These are phyloP conservation scores for Microcyclosporella mali DNA, from an alignment of 2,329 filamentous ascomycete species.

Conservation along the genomic window DNA sequence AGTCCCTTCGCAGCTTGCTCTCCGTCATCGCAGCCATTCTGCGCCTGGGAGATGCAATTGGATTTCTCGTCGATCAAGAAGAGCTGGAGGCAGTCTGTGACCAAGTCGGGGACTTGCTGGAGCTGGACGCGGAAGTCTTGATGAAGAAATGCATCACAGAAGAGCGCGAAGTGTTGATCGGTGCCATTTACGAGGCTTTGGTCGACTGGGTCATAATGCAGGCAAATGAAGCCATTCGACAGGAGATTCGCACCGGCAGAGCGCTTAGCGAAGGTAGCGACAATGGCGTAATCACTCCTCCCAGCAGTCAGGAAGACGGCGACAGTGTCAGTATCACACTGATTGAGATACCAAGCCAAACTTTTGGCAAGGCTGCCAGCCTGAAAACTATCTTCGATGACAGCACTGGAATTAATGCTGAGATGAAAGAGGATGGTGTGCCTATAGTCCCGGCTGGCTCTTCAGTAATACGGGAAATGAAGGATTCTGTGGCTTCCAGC, in stretches of 20 bases:
- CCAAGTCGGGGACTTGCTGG: conserved; percentile 79
- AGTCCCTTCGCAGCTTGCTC: conserved; percentile 72
- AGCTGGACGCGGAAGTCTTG: conserved; percentile 78
- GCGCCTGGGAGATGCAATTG: conserved; percentile 85
- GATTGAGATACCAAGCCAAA: conserved; percentile 73
- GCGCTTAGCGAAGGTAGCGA: conserved; percentile 60
- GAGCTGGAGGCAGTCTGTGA: conserved; percentile 80
- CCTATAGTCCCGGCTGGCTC: conserved; percentile 67
- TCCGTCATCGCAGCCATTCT: conserved; percentile 79
- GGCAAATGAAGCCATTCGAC: conserved; percentile 76
- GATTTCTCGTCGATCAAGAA: conserved; percentile 78
- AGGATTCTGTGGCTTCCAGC: conserved; percentile 68
- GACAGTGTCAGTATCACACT: conserved; percentile 88
- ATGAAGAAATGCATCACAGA: conserved; percentile 72
- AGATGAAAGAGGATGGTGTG: conserved; percentile 95
- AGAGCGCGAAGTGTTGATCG: conserved; percentile 75
- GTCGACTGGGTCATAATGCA: conserved; percentile 91
- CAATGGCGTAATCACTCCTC: conserved; percentile 56
- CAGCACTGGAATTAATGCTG: conserved; percentile 81
- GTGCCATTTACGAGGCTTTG: conserved; percentile 83
- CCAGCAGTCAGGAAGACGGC: conserved; percentile 56
- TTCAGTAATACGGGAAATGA: conserved; percentile 82
- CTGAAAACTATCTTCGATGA: conserved; percentile 92
- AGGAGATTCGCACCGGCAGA: conserved; percentile 62
- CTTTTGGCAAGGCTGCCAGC: conserved; percentile 78